Evolutionary conservation across 2,329 filamentous ascomycete genomes (phyloP).

Genomic region (Cercospora citrullina): DNA sequence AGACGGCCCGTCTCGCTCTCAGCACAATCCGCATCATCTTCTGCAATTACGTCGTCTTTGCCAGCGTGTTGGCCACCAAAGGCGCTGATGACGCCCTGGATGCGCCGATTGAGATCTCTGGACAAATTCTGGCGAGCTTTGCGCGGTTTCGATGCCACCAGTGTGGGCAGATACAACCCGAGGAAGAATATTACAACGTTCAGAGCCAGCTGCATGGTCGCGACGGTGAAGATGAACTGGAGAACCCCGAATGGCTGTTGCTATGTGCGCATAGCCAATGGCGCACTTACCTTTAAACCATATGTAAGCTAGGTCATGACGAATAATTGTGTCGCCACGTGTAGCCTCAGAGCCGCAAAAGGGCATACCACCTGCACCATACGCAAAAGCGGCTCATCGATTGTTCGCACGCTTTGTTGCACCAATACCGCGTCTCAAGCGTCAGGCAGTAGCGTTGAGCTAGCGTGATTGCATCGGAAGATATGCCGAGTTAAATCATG

Average conservation of each 20-base stretch:
- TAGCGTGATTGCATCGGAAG: not conserved
- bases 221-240: not conserved
- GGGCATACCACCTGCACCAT: not conserved
- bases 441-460: not conserved
- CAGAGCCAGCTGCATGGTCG: constrained; percentile 24
- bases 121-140: constrained; percentile 21
- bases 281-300: not conserved
- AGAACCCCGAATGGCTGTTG: not conserved
- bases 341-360: constrained; percentile 4
- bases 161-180: constrained; percentile 21
- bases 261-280: not conserved
- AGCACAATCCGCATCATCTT: not conserved
- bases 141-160: constrained; percentile 19
- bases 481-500: constrained; percentile 6
- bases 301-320: not conserved
- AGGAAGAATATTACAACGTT: constrained; percentile 24
- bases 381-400: constrained; percentile 15
- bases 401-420: constrained; percentile 6
- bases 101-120: not conserved
- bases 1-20: not conserved
- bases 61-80: not conserved
- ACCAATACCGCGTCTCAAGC: constrained; percentile 2
- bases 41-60: not conserved
- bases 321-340: constrained; percentile 12
- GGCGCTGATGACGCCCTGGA: not conserved